These are phyloP conservation scores for Colletotrichum camelliae DNA, from an alignment of 2,329 filamentous ascomycete genomes.

Conservation along the genomic window DNA sequence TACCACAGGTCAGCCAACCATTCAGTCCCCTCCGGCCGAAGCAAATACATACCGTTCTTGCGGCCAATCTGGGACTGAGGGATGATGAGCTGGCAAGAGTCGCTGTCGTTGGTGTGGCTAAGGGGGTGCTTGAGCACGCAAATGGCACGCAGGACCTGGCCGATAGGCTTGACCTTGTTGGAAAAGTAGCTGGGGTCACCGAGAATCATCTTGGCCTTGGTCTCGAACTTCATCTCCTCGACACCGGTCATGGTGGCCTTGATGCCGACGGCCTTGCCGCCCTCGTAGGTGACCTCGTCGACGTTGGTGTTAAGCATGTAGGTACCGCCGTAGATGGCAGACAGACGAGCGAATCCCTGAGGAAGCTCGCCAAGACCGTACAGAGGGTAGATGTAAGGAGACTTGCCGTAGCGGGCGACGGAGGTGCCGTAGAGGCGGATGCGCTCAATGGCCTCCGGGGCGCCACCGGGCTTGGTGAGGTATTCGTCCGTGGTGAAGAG, in stretches of 20 bases:
- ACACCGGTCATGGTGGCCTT: slow-evolving; percentile 95
- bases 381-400: slow-evolving; percentile 98
- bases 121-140: slow-evolving; percentile 97
- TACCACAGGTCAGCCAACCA: slow-evolving; percentile 38
- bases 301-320: slow-evolving; percentile 99
- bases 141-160: slow-evolving; percentile 93
- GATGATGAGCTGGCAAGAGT: slow-evolving; percentile 95
- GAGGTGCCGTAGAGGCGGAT: slow-evolving; percentile 98
- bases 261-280: slow-evolving; percentile 88
- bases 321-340: slow-evolving; percentile 97
- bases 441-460: slow-evolving; percentile 86
- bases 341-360: slow-evolving; percentile 95
- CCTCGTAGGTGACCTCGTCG: slow-evolving; percentile 87
- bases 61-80: slow-evolving; percentile 96
- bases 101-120: slow-evolving; percentile 84
- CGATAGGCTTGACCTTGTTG: slow-evolving; percentile 83
- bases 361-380: slow-evolving; percentile 97
- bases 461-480: slow-evolving; percentile 73
- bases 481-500: slow-evolving; percentile 92
- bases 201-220: slow-evolving; percentile 94
- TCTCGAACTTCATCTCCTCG: slow-evolving; percentile 93
- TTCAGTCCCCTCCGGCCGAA: not conserved
- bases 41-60: slow-evolving; percentile 77
- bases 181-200: slow-evolving; percentile 98
- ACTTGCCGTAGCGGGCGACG: slow-evolving; percentile 96